Evolutionary conservation across 305 asterid genomes (phyloP), one percentile per base, ranked within the genome.

Genomic region (Plantago rigida): DNA sequence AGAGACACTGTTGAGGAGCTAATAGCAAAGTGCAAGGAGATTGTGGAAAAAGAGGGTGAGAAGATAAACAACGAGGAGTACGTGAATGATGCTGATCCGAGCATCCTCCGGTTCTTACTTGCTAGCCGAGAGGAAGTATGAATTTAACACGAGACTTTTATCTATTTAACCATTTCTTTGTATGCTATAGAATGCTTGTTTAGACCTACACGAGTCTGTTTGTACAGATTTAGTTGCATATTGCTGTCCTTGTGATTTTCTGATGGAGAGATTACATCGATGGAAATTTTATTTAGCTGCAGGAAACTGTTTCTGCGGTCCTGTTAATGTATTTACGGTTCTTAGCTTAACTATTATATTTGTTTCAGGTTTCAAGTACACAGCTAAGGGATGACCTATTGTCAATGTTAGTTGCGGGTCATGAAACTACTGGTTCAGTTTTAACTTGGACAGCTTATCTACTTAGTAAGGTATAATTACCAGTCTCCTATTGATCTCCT

Each of bases 341-440:
- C 15, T 39, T 13, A 53, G 56, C 24, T 13, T 22, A 51, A 41
- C n/a, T 31, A 2, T 39, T 48, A 12, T 66, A 34, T 53, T 31
- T 68, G 46, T 51, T 74, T 60, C 71, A 85, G 97, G 97, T 91
- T 66, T 84, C 97, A 60, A 87, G 96, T 65, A 54, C 70, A 65
- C 96, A 87, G 77, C 82, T 91, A 56, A 81, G 97, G 69, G 94
- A 90, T 62, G 96, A 91, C 70, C 95, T 91, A 76, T 73, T 87
- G 71, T 91, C 96, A n/a, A 87, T 86, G 98, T 73, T 91, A 68
- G 98, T 91, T 73, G 96, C 95, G 60, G 97, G 96, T 29, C 95
- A 91, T 69, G 97, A 87, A 80, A 87, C 98, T 71, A 87, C 95
- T 64, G 95, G 96, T 65, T 91, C 96, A 9, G 96, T 91, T 60